A percentile compares a stretch with the other conserved stretches of the same genome.
Evolutionary conservation across 805 yeast species (phyloP).

Genomic region (Candida palmyrensis): DNA sequence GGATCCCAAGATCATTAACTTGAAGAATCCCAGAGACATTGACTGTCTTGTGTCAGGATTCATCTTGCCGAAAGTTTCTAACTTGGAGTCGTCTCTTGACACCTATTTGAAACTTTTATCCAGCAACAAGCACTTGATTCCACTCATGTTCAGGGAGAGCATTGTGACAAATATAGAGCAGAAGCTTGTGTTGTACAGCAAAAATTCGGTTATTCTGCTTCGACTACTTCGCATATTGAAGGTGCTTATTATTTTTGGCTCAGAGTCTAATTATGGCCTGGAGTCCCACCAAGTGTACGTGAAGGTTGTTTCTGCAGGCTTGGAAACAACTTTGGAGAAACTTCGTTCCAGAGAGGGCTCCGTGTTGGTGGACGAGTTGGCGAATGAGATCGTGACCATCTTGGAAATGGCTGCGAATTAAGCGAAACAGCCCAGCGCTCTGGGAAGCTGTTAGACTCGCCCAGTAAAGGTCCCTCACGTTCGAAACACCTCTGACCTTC

Average conservation of each 20-base stretch:
- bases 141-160: conserved; percentile 18
- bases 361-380: conserved; percentile 34
- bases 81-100: conserved; percentile 39
- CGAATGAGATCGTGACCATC: conserved; percentile 16
- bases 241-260: conserved; percentile 7
- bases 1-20: conserved; percentile 17
- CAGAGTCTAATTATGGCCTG: too few relatives aligned
- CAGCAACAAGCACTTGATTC: conserved; percentile 13
- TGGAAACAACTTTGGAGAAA: conserved; percentile 5
- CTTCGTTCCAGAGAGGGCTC: conserved; percentile 18
- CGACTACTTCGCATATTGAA: conserved; percentile 27
- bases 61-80: conserved; percentile 33
- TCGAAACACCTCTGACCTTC: too few relatives aligned
- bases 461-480: too few relatives aligned
- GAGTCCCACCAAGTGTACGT: not conserved
- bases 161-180: conserved; percentile 24
- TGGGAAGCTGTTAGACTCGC: too few relatives aligned
- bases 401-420: too few relatives aligned
- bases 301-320: not conserved
- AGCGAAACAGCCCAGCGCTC: too few relatives aligned
- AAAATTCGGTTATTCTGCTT: conserved; percentile 34
- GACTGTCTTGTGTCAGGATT: conserved; percentile 36
- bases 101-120: conserved; percentile 32
- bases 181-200: conserved; percentile 21
- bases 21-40: conserved; percentile 13